Conservation (phyloP, 345 rosid species). For the Melaleuca quinquenervia region DNA sequence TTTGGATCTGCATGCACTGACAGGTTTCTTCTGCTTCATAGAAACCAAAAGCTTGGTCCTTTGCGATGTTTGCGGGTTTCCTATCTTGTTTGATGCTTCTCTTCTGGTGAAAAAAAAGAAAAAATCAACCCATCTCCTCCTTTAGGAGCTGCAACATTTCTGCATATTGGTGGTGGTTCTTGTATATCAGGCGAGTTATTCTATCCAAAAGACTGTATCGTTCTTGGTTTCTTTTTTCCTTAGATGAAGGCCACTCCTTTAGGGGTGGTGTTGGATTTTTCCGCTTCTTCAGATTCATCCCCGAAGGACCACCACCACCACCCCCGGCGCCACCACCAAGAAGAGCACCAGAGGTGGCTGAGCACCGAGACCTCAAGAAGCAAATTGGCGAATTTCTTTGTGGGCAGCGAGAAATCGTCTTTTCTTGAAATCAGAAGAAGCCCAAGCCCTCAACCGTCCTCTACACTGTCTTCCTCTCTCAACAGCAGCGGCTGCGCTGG, state of each 20-base stretch:
- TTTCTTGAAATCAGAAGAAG: slow-evolving; percentile 22
- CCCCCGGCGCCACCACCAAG: neutral
- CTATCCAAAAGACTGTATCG: neutral
- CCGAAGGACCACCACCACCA: slow-evolving; percentile 13
- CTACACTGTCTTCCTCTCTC: slow-evolving; percentile 59
- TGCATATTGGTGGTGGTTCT: neutral
- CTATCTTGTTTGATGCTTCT: neutral
- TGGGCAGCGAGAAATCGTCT: slow-evolving; percentile 21
- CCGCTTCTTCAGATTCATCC: slow-evolving; percentile 28
- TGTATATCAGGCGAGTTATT: neutral
- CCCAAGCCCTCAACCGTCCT: slow-evolving; percentile 45
- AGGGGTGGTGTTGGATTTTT: slow-evolving; percentile 35
- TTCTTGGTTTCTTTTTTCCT: neutral
- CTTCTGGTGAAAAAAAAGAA: neutral
- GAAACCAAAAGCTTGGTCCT: neutral
- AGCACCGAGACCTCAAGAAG: neutral
- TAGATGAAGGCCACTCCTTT: slow-evolving; percentile 77
- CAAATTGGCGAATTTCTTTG: slow-evolving; percentile 21
- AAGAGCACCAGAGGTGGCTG: slow-evolving; percentile 15
- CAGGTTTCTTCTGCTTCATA: neutral
- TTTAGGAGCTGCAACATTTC: neutral
- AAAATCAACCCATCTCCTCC: neutral
- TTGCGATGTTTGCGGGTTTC: neutral
- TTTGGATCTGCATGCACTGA: slow-evolving; percentile 3
- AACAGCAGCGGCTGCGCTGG: slow-evolving; percentile 16